Evolutionary conservation across 441 rosid genomes (phyloP), one percentile per base, ranked within the genome.

Genomic region (Jatropha multifida): DNA sequence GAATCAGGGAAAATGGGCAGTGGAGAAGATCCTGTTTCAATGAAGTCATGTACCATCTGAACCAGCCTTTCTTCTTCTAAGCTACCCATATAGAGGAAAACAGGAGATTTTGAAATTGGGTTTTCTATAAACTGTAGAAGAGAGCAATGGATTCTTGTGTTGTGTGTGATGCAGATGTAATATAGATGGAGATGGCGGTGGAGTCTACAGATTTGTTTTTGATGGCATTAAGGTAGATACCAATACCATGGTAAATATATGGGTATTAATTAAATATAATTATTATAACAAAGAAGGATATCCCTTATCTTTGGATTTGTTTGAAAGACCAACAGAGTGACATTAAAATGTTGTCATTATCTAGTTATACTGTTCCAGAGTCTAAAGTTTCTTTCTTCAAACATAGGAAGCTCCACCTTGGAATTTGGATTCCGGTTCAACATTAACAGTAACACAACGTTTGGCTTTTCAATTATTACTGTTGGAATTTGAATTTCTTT

Each of bases 41-140:
- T 85, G 77, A 85, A 88, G 72, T 88, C 89, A 20, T 83, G 85
- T 0, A 88, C 89, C 92, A 88, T 88, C 69, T 83, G 89, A 48
- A 81, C 71, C 38, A 88, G 81, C 52, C 72, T 69, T 32, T 88
- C 88, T 58, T 86, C 92, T 66, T 88, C 88, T 42, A 80, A 74
- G 76, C 80, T 81, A 5, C 80, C 84, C 84, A 85, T 85, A 12
- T 67, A 44, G 48, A 44, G 48, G 48, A 44, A 44, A 44, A 7
- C 10, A 44, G 10, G 10, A 44, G 48, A 44, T 44, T 44, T 44
- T 44, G 7, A 10, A 44, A 44, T 44, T 5, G 48, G 48, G 48
- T 44, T 44, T 44, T 44, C 9, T 10, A 6, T 44, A 5, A 44
- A 44, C 10, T 44, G 48, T 44, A 44, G 48, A 44, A 44, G 9